Evolutionary conservation across 257 asterid species (phyloP).

Genomic region (Coffea eugenioides): DNA sequence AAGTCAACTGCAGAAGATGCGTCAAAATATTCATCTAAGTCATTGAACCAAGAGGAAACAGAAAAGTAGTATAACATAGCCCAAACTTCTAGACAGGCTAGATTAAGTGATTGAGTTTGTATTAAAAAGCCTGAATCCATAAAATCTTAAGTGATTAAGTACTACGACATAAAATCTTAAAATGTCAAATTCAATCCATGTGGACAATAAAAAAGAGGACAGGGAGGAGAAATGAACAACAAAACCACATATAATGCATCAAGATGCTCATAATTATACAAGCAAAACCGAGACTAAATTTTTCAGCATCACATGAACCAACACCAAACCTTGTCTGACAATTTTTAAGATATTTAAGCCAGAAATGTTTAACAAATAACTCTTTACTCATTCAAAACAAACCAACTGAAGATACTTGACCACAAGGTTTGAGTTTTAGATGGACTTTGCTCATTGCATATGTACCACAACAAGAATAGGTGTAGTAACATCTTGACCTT

Average conservation of each 20-base stretch:
- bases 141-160: neutral
- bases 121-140: neutral
- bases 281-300: neutral
- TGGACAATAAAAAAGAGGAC: neutral
- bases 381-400: neutral
- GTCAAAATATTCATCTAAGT: constrained; percentile 28
- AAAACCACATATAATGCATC: neutral
- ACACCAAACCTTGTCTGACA: neutral
- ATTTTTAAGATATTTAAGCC: constrained; percentile 3
- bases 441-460: neutral
- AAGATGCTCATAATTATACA: neutral
- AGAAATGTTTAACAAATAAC: neutral
- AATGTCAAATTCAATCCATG: neutral
- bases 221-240: neutral
- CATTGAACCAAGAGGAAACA: constrained; percentile 13
- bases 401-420: neutral
- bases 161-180: neutral
- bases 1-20: constrained; percentile 70
- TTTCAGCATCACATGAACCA: neutral
- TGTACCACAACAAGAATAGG: neutral
- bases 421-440: neutral
- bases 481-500: neutral
- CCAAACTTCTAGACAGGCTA: neutral
- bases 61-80: neutral
- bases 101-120: neutral